Base-by-base conservation (phyloP, 495 filamentous ascomycete species). In the Neurospora pannonica region DNA sequence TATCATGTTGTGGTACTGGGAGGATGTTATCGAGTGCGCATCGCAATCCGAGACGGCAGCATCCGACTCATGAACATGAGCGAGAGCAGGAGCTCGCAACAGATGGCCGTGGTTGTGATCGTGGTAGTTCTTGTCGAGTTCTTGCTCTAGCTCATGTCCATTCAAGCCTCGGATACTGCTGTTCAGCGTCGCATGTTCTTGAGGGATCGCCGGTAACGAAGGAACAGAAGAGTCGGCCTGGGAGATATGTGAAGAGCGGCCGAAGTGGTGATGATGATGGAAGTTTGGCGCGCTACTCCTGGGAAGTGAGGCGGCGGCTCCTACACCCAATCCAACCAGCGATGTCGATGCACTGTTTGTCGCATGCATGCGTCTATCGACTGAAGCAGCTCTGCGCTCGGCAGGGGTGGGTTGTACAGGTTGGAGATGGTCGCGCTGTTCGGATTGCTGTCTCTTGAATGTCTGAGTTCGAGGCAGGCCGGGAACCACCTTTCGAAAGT, bases 371-470 rank as follows among this genome's bases (percentile, higher is more conserved):
- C 89, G 88, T 74, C 91, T 89, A 82, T 94, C 93, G 75, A 90
- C 88, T 5, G 94, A 97, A 31, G 90, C 85, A 34, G 93, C 88
- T 76, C 95, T 89, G 76, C 92, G 89, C 78, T 94, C 92, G 28
- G 89, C 87, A 31, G 82, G 73, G 71, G 86, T 86, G 13, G 88
- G 87, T 8, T 89, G 84, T 37, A 88, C 82, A 36, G 92, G 90
- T 70, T 90, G 86, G 36, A 97, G 85, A 74, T 88, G 90, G 76
- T 94, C 90, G 75, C 93, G 87, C 74, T 86, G 86, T 81, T 97
- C 95, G 34, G 92, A 93, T 77, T 91, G 89, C 78, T 94, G 93
- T 77, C 94, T 88, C 81, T 90, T 92, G 82, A 95, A 93, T 5
- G 92, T 94, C 71, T 89, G 86, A 13, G 90, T 84, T 72, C 93